Evolutionary conservation across 805 yeast genomes (phyloP), one percentile per base, ranked within the genome.

Genomic region (Yamadazyma phyllophila): DNA sequence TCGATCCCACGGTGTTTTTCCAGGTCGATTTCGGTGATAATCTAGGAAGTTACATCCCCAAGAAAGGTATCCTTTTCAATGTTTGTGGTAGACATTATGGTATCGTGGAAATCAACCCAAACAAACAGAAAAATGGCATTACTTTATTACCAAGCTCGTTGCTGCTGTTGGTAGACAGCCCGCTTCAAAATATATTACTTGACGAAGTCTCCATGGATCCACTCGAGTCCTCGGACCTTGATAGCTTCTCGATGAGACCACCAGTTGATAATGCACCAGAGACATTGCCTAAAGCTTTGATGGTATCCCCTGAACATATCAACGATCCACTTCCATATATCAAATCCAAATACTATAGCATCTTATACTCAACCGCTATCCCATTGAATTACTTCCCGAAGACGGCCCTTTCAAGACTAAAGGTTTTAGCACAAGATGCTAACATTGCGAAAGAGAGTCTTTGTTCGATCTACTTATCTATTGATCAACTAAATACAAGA

Each of bases 401-500:
- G 51, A 77, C 83, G 0, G 73, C 78, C 4, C 58, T 81, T 32
- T 59, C 75, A 10, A 60, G 83, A 42, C 60, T 79, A 41, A 66
- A 61, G 39, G 70, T 70, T 16, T 57, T 80, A 50, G 76, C 81
- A 47, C 50, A 57, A 26, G 61, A 64, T 14, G 44, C 49, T 11
- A 44, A 46, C 2, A 40, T 31, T 2, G 46, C 58, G 15, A 43
- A 46, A 7, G 61, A 61, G 6, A 20, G 24, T 20, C 24, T 15
- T 58, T 45, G 3, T 48, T 80, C 3, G 48, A 52, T 12, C 56
- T 62, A 15, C 50, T 74, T 26, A 50, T 51, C 66, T 1, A 55
- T 71, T 2, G 72, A 67, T 2, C 55, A 58, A 12, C 70, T 79
- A 51, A 80, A 77, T 47, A 30, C 49, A 10, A 61, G 82, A 41